These are phyloP conservation scores for Euclidium syriacum DNA, from an alignment of 345 rosid species.

Conservation along the genomic window DNA sequence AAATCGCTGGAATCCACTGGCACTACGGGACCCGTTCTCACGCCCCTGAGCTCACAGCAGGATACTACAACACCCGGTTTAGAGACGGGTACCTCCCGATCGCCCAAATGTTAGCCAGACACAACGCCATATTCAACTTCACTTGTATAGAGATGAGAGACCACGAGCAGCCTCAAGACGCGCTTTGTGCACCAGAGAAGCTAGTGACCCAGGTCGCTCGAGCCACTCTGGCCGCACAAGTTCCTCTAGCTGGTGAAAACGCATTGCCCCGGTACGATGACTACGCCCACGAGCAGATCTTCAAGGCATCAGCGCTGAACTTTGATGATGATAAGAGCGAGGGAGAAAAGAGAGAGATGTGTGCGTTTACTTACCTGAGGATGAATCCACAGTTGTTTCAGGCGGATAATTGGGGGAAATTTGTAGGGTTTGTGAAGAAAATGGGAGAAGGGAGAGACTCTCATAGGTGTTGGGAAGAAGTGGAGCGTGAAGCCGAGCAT, in stretches of 20 bases:
- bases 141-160: slow-evolving; percentile 97
- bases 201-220: slow-evolving; percentile 84
- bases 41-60: slow-evolving; percentile 98
- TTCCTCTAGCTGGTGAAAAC: slow-evolving; percentile 89
- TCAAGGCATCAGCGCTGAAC: slow-evolving; percentile 56
- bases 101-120: slow-evolving; percentile 85
- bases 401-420: slow-evolving; percentile 74
- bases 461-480: slow-evolving; percentile 59
- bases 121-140: slow-evolving; percentile 86
- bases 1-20: slow-evolving; percentile 97
- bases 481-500: slow-evolving; percentile 90
- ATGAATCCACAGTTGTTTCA: slow-evolving; percentile 82
- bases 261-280: slow-evolving; percentile 83
- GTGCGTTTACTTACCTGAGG: slow-evolving; percentile 94
- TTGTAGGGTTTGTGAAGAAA: slow-evolving; percentile 88
- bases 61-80: slow-evolving; percentile 86
- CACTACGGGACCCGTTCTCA: slow-evolving; percentile 93
- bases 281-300: slow-evolving; percentile 68
- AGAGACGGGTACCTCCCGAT: slow-evolving; percentile 91
- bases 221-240: slow-evolving; percentile 61
- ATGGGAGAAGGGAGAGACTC: slow-evolving; percentile 75
- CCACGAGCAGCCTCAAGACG: slow-evolving; percentile 95
- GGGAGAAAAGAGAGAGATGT: slow-evolving; percentile 55
- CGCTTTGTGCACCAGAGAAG: slow-evolving; percentile 90
- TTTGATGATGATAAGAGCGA: slow-evolving; percentile 37